Evolutionary conservation across 108 stramenopile species (phyloP).

Genomic region (Thalassiosira profunda): DNA sequence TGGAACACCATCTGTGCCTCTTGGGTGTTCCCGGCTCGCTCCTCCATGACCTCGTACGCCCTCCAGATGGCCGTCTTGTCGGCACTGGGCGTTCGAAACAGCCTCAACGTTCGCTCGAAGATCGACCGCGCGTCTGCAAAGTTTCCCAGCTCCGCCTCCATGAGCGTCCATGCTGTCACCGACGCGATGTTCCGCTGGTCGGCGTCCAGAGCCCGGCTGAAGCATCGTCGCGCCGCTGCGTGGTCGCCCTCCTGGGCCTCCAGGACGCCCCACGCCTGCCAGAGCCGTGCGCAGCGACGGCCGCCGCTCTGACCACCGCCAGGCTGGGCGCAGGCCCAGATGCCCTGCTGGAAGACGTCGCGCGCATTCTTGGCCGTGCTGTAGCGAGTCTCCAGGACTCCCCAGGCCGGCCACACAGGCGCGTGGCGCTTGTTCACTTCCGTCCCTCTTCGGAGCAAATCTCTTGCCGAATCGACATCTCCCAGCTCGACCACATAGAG

Average conservation of each 20-base stretch:
- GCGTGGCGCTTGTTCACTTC: conserved; percentile 87
- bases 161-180: conserved; percentile 84
- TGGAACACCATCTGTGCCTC: conserved; percentile 75
- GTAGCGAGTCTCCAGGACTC: conserved; percentile 87
- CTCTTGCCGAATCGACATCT: conserved; percentile 82
- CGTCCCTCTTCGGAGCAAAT: conserved; percentile 75
- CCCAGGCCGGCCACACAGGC: conserved; percentile 93
- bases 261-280: conserved; percentile 94
- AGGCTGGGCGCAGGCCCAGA: conserved; percentile 88
- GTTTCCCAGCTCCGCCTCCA: conserved; percentile 83
- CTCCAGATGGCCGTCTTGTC: conserved; percentile 77
- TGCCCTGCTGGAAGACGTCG: conserved; percentile 89
- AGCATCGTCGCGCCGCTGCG: conserved; percentile 86
- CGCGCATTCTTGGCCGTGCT: conserved; percentile 76
- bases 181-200: conserved; percentile 87
- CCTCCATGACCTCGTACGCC: conserved; percentile 88
- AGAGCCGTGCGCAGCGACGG: conserved; percentile 80
- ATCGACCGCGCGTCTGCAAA: conserved; percentile 69
- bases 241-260: conserved; percentile 82
- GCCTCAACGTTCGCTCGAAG: conserved; percentile 68
- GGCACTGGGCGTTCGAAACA: conserved; percentile 71
- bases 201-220: conserved; percentile 88
- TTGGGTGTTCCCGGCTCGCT: conserved; percentile 60
- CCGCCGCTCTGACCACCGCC: conserved; percentile 88
- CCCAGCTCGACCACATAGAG: conserved; percentile 86